Evolutionary conservation across 768 basidiomycete genomes (phyloP).

Genomic region (Leccinum variicolor): DNA sequence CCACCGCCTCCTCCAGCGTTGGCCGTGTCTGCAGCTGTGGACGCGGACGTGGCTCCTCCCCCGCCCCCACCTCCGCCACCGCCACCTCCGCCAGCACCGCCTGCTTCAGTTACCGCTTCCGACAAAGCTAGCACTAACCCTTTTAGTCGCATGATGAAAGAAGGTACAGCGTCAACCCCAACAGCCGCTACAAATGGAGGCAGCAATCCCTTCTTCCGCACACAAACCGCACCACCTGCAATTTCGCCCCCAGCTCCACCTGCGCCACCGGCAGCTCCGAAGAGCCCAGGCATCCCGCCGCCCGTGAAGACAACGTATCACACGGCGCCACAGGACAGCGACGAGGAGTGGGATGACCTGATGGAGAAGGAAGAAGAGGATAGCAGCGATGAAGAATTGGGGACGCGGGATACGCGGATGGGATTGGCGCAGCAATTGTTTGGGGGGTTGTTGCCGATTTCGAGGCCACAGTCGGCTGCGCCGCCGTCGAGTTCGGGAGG

Average conservation of each 20-base stretch:
- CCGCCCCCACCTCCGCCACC: conserved; percentile 30
- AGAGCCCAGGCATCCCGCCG: conserved; percentile 37
- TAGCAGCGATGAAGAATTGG: conserved; percentile 77
- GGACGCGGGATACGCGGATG: conserved; percentile 57
- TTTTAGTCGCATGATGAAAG: conserved; percentile 66
- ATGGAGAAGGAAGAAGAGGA: conserved; percentile 69
- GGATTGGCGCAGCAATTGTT: conserved; percentile 81
- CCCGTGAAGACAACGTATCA: conserved; percentile 56
- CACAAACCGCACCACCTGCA: conserved; percentile 40
- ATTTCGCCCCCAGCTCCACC: conserved; percentile 26
- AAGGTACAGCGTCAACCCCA: conserved; percentile 36
- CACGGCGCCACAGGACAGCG: conserved; percentile 54
- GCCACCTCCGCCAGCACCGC: conserved; percentile 24
- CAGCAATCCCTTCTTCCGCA: conserved; percentile 76
- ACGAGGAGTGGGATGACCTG: conserved; percentile 86
- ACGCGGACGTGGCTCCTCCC: conserved; percentile 7
- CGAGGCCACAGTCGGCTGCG: conserved; percentile 56
- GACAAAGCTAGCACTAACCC: conserved; percentile 73
- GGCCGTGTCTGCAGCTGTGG: conserved; percentile 22
- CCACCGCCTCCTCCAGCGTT: conserved; percentile 34
- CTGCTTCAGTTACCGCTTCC: conserved; percentile 26
- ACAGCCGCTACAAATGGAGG: conserved; percentile 35
- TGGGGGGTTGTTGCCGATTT: conserved; percentile 59
- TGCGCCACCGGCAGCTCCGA: conserved; percentile 25
- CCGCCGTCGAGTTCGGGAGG: conserved; percentile 19